Evolutionary conservation across 208 protist genomes (phyloP).

Genomic region (Porcisia hertigi): DNA sequence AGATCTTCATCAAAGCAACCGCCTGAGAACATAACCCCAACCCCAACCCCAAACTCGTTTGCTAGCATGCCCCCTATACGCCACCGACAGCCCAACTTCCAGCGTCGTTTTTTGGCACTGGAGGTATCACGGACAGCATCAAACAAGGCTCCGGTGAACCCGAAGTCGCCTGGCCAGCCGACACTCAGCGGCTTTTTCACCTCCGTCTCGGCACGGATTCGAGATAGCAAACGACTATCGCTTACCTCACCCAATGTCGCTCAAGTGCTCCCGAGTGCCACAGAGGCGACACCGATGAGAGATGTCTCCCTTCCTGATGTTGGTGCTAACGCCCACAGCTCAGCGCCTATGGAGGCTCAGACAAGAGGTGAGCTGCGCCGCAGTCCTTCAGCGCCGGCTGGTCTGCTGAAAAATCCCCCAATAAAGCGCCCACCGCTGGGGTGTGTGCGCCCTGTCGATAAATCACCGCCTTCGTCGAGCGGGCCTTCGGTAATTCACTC

Average conservation of each 20-base stretch:
- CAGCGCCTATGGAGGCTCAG: not conserved
- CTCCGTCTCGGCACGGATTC: not conserved
- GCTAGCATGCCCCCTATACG: not conserved
- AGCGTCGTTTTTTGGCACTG: conserved; percentile 11
- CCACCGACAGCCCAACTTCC: conserved; percentile 14
- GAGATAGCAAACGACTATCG: not conserved
- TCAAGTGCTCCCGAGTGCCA: not conserved
- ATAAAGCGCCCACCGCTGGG: not conserved
- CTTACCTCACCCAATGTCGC: not conserved
- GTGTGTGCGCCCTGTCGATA: conserved; percentile 4
- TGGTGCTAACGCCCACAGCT: not conserved
- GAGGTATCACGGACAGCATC: not conserved
- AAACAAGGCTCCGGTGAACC: not conserved
- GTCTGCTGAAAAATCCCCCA: not conserved
- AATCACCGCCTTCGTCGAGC: not conserved
- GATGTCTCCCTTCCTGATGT: not conserved
- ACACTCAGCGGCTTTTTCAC: not conserved
- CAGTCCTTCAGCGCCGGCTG: conserved; percentile 5
- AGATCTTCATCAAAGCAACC: not conserved
- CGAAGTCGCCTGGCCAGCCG: not conserved
- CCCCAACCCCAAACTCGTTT: not conserved
- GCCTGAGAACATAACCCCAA: not conserved
- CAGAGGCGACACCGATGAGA: not conserved
- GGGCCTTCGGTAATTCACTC: not conserved
- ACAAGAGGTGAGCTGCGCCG: not conserved